Conservation (phyloP, 805 yeast genomes). For the Suhomyces pyralidae region DNA sequence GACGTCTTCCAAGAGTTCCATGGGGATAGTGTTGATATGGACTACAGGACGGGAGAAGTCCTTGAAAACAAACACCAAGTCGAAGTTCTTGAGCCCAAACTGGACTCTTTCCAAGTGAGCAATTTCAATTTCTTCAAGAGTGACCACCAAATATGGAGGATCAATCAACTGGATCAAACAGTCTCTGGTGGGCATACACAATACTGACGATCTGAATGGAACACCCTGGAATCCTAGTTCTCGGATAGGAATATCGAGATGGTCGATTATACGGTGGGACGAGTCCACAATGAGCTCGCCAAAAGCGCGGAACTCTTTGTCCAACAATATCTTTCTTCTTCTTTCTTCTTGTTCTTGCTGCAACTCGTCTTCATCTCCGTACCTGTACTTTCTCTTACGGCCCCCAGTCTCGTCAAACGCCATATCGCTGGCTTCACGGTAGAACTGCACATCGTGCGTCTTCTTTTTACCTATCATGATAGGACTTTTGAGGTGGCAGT, state of each 20-base stretch:
- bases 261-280: slow-evolving; percentile 73
- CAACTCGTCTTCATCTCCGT: slow-evolving; percentile 97
- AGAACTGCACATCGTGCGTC: slow-evolving; percentile 92
- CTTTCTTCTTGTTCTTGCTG: slow-evolving; percentile 99
- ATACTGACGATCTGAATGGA: slow-evolving; percentile 89
- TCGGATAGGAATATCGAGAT: slow-evolving; percentile 87
- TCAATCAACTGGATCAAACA: slow-evolving; percentile 92
- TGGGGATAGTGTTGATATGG: slow-evolving; percentile 92
- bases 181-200: slow-evolving; percentile 95
- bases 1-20: slow-evolving; percentile 85
- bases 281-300: slow-evolving; percentile 90
- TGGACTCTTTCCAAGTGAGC: slow-evolving; percentile 97
- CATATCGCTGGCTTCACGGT: slow-evolving; percentile 94
- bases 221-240: slow-evolving; percentile 98
- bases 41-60: slow-evolving; percentile 86
- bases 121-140: slow-evolving; percentile 87
- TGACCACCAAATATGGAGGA: slow-evolving; percentile 90
- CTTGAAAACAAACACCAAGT: slow-evolving; percentile 92
- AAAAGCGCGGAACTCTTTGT: slow-evolving; percentile 85
- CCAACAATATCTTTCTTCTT: slow-evolving; percentile 83
- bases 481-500: slow-evolving; percentile 88
- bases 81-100: slow-evolving; percentile 94
- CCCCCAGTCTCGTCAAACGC: slow-evolving; percentile 97
- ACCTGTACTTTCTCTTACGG: slow-evolving; percentile 79
- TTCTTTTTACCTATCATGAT: slow-evolving; percentile 94